Percentiles rank a stretch among this genome's conserved stretches.
phyloP scores from a whole-genome alignment of 75 land plant species.

The Selaginella moellendorffii region DNA sequence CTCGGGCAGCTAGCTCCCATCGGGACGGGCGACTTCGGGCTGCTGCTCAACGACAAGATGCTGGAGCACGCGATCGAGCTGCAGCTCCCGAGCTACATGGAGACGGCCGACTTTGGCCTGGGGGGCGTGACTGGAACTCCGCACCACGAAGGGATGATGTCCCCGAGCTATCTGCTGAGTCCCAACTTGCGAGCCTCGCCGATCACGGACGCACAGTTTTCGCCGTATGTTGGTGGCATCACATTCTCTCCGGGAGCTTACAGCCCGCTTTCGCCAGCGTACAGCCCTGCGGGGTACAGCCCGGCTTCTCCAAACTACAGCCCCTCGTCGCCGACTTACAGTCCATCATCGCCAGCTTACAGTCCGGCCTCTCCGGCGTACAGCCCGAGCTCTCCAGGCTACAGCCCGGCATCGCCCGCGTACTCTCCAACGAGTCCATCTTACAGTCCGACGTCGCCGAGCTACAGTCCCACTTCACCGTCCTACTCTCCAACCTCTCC shows the following conservation, averaged over 20 bases:
- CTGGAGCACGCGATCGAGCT: slow-evolving; percentile 81
- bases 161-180: slow-evolving; percentile 49
- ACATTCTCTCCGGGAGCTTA: slow-evolving; percentile 65
- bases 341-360: slow-evolving; percentile 74
- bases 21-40: slow-evolving; percentile 72
- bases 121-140: slow-evolving; percentile 22
- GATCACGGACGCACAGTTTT: slow-evolving; percentile 74
- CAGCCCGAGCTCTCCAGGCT: slow-evolving; percentile 65
- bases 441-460: slow-evolving; percentile 67
- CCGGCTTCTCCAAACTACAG: slow-evolving; percentile 89
- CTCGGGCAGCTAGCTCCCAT: slow-evolving; percentile 93
- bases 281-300: slow-evolving; percentile 66
- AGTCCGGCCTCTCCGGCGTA: slow-evolving; percentile 68
- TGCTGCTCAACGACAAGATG: slow-evolving; percentile 73
- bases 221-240: slow-evolving; percentile 88
- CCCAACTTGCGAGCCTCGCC: slow-evolving; percentile 9
- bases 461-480: slow-evolving; percentile 35
- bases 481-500: slow-evolving; percentile 36
- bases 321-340: slow-evolving; percentile 79
- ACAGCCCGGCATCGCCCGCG: slow-evolving; percentile 70
- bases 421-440: slow-evolving; percentile 69
- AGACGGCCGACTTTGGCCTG: slow-evolving; percentile 64
- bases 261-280: slow-evolving; percentile 29
- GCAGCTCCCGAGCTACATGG: slow-evolving; percentile 74
- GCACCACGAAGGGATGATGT: background rate